Percentiles rank a stretch among this genome's conserved stretches.
These are phyloP conservation scores for Panicum virgatum DNA, from an alignment of 202 grass and related monocot genomes.

Conservation along the genomic window DNA sequence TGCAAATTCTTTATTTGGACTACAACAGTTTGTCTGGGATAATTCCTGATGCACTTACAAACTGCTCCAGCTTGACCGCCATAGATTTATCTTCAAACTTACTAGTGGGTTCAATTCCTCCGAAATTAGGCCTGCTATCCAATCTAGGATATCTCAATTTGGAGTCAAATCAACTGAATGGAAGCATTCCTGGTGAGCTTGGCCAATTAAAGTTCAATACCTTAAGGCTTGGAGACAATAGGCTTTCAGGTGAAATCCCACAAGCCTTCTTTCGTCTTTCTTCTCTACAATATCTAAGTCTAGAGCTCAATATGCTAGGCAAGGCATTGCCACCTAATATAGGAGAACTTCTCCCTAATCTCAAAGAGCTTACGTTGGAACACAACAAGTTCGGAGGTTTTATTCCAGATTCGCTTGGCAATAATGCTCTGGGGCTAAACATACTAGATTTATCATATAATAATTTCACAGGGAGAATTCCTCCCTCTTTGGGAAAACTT, in stretches of 20 bases:
- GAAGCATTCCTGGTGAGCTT: slow-evolving; percentile 5
- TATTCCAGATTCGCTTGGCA: slow-evolving; percentile 13
- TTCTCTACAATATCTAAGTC: not conserved
- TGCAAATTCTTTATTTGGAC: fast-evolving
- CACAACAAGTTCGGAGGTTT: not conserved
- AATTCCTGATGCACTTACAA: not conserved
- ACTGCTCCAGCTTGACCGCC: no score
- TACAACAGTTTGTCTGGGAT: not conserved
- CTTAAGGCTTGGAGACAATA: not conserved
- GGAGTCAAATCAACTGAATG: not conserved
- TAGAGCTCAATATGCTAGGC: not conserved
- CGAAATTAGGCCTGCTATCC: not conserved
- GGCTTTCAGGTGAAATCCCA: not conserved
- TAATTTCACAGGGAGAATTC: not conserved
- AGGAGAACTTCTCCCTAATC: not conserved
- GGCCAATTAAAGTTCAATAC: not conserved
- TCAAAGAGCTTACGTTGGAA: fast-evolving
- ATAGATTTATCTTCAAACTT: not conserved
- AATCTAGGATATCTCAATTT: no score
- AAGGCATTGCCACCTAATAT: not conserved
- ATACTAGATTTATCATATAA: fast-evolving
- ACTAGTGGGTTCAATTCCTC: not conserved
- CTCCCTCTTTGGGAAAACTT: not conserved
- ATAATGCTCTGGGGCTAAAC: not conserved
- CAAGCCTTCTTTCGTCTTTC: not conserved